Conservation (phyloP, 2,329 filamentous ascomycete genomes). For the Scedosporium dehoogii region DNA sequence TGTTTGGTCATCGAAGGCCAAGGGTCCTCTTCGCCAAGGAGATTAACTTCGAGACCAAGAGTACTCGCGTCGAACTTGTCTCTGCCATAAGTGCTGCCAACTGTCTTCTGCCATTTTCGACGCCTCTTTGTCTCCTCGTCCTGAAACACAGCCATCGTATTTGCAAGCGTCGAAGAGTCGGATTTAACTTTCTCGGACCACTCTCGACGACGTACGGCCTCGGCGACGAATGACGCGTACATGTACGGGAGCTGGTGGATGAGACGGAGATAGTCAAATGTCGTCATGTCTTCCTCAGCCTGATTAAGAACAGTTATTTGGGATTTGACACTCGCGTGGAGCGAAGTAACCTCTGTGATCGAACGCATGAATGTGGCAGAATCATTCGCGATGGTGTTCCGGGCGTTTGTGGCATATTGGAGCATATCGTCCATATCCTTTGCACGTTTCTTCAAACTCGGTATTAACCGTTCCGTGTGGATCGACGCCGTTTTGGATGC, state of each 20-base stretch:
- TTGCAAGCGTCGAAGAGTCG: constrained; percentile 78
- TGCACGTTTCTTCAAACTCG: constrained; percentile 44
- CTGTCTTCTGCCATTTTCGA: constrained; percentile 80
- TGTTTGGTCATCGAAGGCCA: constrained; percentile 73
- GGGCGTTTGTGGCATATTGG: constrained; percentile 49
- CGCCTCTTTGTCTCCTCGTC: constrained; percentile 86
- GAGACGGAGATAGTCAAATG: constrained; percentile 70
- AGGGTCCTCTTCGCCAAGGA: constrained; percentile 66
- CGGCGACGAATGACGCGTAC: constrained; percentile 80
- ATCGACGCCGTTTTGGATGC: constrained; percentile 54
- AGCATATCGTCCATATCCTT: constrained; percentile 53
- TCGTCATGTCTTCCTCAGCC: constrained; percentile 65
- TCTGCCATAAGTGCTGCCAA: constrained; percentile 62
- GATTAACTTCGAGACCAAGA: constrained; percentile 72
- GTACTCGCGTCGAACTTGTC: constrained; percentile 59
- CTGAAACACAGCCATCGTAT: constrained; percentile 85
- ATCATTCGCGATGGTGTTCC: constrained; percentile 57
- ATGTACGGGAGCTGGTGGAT: constrained; percentile 78
- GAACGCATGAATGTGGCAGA: constrained; percentile 68
- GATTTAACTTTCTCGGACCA: constrained; percentile 86
- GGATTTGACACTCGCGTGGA: constrained; percentile 61
- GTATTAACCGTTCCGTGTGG: constrained; percentile 53
- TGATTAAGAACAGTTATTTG: constrained; percentile 64
- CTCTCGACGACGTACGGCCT: constrained; percentile 76
- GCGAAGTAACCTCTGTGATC: constrained; percentile 69